Evolutionary conservation across 2,329 filamentous ascomycete species (phyloP).

Genomic region (Xylariaceae sp.): DNA sequence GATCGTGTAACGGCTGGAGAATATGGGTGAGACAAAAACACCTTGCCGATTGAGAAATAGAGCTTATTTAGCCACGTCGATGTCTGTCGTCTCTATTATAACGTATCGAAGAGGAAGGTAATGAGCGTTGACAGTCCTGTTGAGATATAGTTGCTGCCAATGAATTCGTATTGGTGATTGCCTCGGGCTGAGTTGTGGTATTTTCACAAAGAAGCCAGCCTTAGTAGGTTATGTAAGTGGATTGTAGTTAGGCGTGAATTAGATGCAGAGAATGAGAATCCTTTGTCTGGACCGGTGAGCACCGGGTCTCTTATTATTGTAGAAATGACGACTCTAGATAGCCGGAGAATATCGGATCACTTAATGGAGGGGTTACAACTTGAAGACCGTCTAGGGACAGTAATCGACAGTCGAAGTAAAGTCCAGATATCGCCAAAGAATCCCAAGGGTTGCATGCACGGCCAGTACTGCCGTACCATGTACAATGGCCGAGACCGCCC

Average conservation of each 20-base stretch:
- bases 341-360: constrained; percentile 24
- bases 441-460: constrained; percentile 24
- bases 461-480: constrained; percentile 32
- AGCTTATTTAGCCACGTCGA: neutral
- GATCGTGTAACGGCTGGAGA: constrained; percentile 12
- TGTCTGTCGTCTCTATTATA: neutral
- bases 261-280: constrained; percentile 13
- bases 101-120: neutral
- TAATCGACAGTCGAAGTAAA: constrained; percentile 18
- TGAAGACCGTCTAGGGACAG: constrained; percentile 18
- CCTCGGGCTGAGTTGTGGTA: constrained; percentile 10
- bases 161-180: constrained; percentile 9
- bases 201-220: constrained; percentile 7
- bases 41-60: too few species aligned
- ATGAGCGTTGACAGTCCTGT: neutral
- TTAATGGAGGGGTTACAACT: constrained; percentile 21
- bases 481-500: constrained; percentile 42
- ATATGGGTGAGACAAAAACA: neutral
- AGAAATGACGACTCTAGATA: constrained; percentile 21
- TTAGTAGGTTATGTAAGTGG: constrained; percentile 12
- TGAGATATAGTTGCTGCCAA: constrained; percentile 11
- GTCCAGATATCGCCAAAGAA: constrained; percentile 21
- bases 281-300: constrained; percentile 17
- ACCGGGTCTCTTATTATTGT: constrained; percentile 27
- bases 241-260: constrained; percentile 10